Base-by-base conservation (phyloP, 257 asterid genomes). In the Buddleja alternifolia region DNA sequence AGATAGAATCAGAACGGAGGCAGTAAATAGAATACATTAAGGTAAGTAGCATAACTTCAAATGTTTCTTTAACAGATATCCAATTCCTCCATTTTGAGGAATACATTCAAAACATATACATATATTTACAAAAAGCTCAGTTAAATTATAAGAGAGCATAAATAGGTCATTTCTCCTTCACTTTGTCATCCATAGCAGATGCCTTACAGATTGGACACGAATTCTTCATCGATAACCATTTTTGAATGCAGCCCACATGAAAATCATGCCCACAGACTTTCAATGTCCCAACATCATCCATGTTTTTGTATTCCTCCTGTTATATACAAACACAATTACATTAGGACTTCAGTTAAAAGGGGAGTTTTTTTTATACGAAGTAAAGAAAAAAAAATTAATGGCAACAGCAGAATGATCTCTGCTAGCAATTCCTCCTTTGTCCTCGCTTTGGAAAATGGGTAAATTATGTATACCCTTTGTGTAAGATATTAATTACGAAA, bases 221-320 rank as follows among this genome's bases (percentile, higher is more conserved):
- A 70, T 87, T 87, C 85, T 90, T 90, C 80, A 90, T 71, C 8
- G 95, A 84, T 34, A 90, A 57, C 96, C 96, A 90, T 80, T 76
- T 90, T 36, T 78, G 73, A 67, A 90, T 82, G 69, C 96, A 90
- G 6, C 74, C 70, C 60, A 82, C 88, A 66, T 90, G 96, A 72
- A 83, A 90, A 77, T 87, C 89, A 76, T 87, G 96, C 11, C 79
- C 71, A 73, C 95, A 90, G 12, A 51, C 68, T 73, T 79, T 85
- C 79, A 90, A 21, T 0, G 76, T 78, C 75, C 91, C 91, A 55
- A 87, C 81, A 41, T 85, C 83, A 50, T 87, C 95, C 88, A 66
- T 76, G 71, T 76, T 63, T 63, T 51, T 76, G 81, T 90, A 90
- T 71, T 82, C 90, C 63, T 90, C 95, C 96, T 90, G 81, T 59